Conservation (phyloP, 129 eudicot genomes). For the Silybum marianum region DNA sequence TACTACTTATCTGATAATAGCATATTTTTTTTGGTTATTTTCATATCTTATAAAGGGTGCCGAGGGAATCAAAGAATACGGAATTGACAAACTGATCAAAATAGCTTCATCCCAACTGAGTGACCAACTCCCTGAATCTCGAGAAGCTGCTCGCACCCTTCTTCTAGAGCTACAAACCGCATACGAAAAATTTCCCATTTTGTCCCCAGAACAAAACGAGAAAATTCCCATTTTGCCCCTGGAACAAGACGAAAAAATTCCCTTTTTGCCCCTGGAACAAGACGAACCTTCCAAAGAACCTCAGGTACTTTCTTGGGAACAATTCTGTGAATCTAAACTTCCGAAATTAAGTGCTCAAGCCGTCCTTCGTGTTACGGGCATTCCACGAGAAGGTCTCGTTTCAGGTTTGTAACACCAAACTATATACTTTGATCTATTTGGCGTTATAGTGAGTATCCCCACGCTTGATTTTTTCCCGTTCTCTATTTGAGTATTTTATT, state of each 20-base stretch:
- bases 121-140: constrained; percentile 88
- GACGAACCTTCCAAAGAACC: constrained; percentile 42
- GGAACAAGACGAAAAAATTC: no score
- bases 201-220: constrained; percentile 19
- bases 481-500: constrained; percentile 15
- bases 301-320: constrained; percentile 57
- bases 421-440: constrained; percentile 5
- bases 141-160: constrained; percentile 84
- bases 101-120: constrained; percentile 76
- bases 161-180: constrained; percentile 56
- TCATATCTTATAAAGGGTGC: constrained; percentile 45
- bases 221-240: no score
- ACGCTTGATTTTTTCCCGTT: constrained; percentile 9
- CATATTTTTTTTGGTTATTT: neutral
- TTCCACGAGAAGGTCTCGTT: constrained; percentile 49
- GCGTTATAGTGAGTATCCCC: constrained; percentile 27
- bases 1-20: neutral
- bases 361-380: constrained; percentile 72
- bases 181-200: constrained; percentile 49
- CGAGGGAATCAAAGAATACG: constrained; percentile 65
- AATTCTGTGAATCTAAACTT: constrained; percentile 71
- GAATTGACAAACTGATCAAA: constrained; percentile 70
- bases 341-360: constrained; percentile 80
- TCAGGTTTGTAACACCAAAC: constrained; percentile 45
- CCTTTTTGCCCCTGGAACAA: neutral